phyloP scores from a whole-genome alignment of 2,329 filamentous ascomycete genomes.

The Xylaria sp. region DNA sequence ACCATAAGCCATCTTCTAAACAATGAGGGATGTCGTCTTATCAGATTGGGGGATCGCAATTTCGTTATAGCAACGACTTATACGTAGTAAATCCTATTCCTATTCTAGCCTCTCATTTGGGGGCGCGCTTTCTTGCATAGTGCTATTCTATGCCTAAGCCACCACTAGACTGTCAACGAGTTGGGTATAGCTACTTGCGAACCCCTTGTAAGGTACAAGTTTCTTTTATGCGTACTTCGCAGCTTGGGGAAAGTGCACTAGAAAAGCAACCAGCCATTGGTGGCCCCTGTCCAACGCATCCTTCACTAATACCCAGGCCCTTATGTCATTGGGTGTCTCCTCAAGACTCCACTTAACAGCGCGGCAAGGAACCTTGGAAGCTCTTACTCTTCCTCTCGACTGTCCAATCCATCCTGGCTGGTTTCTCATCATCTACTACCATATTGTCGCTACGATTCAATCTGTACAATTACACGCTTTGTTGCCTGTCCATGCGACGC shows the following conservation, averaged over 20 bases:
- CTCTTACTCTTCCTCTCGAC: conserved; percentile 22
- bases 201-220: neutral
- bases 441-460: neutral
- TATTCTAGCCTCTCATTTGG: neutral
- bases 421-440: conserved; percentile 20
- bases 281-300: conserved; percentile 27
- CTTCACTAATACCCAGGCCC: conserved; percentile 41
- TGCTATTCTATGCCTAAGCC: conserved; percentile 10
- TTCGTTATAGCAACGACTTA: neutral
- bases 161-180: neutral
- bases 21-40: neutral
- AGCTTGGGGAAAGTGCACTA: conserved; percentile 6
- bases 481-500: conserved; percentile 15
- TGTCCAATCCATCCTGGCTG: conserved; percentile 15
- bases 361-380: conserved; percentile 34
- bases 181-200: conserved; percentile 1
- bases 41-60: neutral
- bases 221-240: neutral
- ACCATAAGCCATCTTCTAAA: neutral
- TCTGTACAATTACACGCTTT: conserved; percentile 18
- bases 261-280: neutral
- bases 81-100: neutral
- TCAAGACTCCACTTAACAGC: conserved; percentile 24
- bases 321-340: conserved; percentile 37
- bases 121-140: neutral